These are phyloP conservation scores for Cryptosporidium canis DNA, from an alignment of 169 alveolate species.

Conservation along the genomic window DNA sequence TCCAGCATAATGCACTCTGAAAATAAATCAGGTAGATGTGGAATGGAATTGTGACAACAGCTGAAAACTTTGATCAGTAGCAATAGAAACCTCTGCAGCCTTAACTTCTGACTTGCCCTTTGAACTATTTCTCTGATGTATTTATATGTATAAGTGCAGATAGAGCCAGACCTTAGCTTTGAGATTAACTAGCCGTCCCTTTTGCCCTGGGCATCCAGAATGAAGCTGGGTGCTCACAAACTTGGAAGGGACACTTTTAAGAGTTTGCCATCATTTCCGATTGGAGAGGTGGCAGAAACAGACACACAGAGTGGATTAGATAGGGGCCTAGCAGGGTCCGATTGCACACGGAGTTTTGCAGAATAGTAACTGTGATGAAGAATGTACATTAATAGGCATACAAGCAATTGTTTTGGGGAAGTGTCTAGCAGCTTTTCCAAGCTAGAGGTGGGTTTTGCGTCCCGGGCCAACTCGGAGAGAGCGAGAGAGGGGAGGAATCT, in stretches of 20 bases:
- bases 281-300: no score
- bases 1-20: neutral
- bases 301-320: no score
- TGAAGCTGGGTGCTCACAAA: neutral
- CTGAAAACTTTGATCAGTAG: neutral
- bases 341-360: no score
- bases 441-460: neutral
- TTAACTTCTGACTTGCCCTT: neutral
- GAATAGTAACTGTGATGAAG: neutral
- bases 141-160: neutral
- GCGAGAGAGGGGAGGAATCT: neutral
- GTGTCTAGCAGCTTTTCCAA: neutral
- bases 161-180: neutral
- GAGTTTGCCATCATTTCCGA: no score
- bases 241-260: neutral
- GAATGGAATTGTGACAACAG: neutral
- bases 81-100: neutral
- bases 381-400: neutral
- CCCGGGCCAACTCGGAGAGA: neutral
- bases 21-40: neutral
- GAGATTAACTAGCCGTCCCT: neutral
- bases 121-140: neutral
- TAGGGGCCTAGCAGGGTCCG: no score
- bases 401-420: neutral
- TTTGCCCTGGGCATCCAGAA: neutral